phyloP scores from a whole-genome alignment of 2,329 filamentous ascomycete species.

The Graphilbum ipis-grandicollis region DNA sequence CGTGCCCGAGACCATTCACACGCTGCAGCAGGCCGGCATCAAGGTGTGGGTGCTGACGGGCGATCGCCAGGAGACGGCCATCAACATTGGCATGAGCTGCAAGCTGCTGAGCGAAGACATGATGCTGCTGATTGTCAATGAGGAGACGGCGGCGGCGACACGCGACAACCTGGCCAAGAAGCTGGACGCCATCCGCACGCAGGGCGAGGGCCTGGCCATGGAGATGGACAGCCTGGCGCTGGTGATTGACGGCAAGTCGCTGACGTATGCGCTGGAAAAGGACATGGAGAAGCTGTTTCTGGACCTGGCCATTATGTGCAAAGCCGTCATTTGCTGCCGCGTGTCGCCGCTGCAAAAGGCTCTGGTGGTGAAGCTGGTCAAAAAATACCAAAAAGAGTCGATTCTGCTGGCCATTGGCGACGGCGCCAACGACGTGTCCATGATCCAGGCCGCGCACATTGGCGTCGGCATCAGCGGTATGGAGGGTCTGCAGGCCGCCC shows the following conservation, averaged over 20 bases:
- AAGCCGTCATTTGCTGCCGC: slow-evolving; percentile 96
- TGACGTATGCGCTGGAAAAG: slow-evolving; percentile 84
- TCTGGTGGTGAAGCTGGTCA: slow-evolving; percentile 93
- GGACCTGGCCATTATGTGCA: slow-evolving; percentile 87
- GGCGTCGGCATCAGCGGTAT: slow-evolving; percentile 94
- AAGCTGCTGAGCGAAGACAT: slow-evolving; percentile 98
- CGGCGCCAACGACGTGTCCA: slow-evolving; percentile 97
- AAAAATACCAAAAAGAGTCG: slow-evolving; percentile 73
- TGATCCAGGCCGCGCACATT: slow-evolving; percentile 98
- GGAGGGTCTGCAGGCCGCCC: slow-evolving; percentile 89
- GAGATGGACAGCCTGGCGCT: slow-evolving; percentile 79
- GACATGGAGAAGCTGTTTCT: slow-evolving; percentile 88
- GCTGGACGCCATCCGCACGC: slow-evolving; percentile 71
- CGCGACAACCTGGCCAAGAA: slow-evolving; percentile 88
- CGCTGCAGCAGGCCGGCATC: slow-evolving; percentile 88
- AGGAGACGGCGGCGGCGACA: slow-evolving; percentile 63
- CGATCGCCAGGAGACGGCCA: slow-evolving; percentile 94
- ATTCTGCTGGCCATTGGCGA: slow-evolving; percentile 93
- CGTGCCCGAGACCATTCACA: slow-evolving; percentile 95
- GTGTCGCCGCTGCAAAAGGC: slow-evolving; percentile 96
- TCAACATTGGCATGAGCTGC: slow-evolving; percentile 99
- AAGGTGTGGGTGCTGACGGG: slow-evolving; percentile 98
- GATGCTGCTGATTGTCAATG: slow-evolving; percentile 92
- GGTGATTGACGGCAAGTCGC: slow-evolving; percentile 88
- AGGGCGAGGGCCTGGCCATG: slow-evolving; percentile 50